Conservation (phyloP, 371 early-diverging fungal genomes). For the Actinomucor elegans region DNA sequence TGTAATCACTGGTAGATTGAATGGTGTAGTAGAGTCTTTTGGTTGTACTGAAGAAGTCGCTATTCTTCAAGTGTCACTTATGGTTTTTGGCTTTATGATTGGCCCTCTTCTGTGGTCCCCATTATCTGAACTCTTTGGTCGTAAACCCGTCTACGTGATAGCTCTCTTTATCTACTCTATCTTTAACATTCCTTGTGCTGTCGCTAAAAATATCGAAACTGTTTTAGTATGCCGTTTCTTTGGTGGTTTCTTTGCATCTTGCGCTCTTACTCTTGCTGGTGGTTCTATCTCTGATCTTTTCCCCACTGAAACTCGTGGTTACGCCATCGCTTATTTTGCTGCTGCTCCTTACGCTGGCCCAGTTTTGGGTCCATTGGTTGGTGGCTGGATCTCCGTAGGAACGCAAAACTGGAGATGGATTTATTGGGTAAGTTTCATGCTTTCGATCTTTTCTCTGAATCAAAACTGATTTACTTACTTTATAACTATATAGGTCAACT, state of each 20-base stretch:
- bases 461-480: not conserved
- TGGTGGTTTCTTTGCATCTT: constrained; percentile 42
- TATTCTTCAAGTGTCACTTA: constrained; percentile 45
- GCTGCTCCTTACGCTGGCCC: constrained; percentile 50
- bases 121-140: constrained; percentile 39
- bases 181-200: constrained; percentile 47
- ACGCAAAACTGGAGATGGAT: constrained; percentile 47
- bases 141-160: constrained; percentile 36
- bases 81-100: constrained; percentile 46
- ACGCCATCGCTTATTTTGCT: constrained; percentile 49
- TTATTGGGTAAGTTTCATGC: constrained; percentile 35
- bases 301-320: constrained; percentile 34
- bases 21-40: constrained; percentile 29
- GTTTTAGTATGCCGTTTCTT: constrained; percentile 46
- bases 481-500: constrained; percentile 26
- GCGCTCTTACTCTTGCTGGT: constrained; percentile 39
- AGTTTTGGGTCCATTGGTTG: constrained; percentile 45
- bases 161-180: constrained; percentile 33
- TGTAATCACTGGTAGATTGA: constrained; percentile 32
- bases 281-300: constrained; percentile 45
- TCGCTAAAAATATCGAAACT: constrained; percentile 40
- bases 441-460: not conserved
- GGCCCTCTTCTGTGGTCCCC: constrained; percentile 53
- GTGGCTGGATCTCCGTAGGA: constrained; percentile 46
- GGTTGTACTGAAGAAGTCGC: constrained; percentile 33